These are phyloP conservation scores for Orbilia ellipsospora DNA, from an alignment of 2,329 filamentous ascomycete genomes.

Conservation along the genomic window DNA sequence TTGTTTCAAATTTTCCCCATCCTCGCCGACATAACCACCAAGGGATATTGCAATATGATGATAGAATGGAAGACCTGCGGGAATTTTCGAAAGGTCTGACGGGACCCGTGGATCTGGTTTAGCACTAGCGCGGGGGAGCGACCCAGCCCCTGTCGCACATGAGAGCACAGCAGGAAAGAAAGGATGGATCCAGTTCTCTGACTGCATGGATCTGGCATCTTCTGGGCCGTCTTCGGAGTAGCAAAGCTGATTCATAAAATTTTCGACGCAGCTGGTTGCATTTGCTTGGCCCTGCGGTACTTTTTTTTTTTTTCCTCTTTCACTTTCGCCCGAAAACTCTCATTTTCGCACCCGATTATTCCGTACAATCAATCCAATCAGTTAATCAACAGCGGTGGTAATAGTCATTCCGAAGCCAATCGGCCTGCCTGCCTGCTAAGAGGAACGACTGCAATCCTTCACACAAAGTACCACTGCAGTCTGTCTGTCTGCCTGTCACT, in stretches of 20 bases:
- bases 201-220: constrained; percentile 11
- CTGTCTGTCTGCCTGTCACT: not conserved
- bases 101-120: constrained; percentile 34
- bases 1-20: no score
- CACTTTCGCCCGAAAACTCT: not conserved
- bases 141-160: constrained; percentile 1
- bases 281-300: not conserved
- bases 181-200: not conserved
- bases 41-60: no score
- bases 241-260: constrained; percentile 12
- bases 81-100: constrained; percentile 20
- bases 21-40: no score
- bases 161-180: not conserved
- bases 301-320: constrained; percentile 1
- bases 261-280: not conserved
- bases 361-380: constrained; percentile 11
- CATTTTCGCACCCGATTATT: constrained; percentile 20
- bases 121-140: not conserved
- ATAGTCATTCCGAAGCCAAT: constrained; percentile 11
- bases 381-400: not conserved
- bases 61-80: constrained; percentile 14
- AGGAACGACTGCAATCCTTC: not conserved
- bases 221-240: constrained; percentile 39
- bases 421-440: not conserved
- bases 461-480: not conserved